Evolutionary conservation across 768 basidiomycete species (phyloP), one percentile per base, ranked within the genome.

Genomic region (Suillus hirtellus): DNA sequence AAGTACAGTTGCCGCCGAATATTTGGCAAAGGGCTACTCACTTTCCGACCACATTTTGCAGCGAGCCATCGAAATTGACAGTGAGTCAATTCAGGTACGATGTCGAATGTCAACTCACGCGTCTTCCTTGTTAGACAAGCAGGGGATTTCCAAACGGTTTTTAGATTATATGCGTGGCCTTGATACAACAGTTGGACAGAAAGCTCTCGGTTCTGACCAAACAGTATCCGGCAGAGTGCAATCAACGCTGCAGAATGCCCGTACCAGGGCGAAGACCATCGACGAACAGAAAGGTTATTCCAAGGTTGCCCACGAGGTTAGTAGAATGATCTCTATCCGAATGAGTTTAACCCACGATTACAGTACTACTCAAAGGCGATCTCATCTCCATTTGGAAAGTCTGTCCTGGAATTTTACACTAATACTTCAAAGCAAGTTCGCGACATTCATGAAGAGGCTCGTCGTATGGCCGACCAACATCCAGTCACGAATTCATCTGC

Each of bases 381-480:
- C 24, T 59, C 82, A n/a, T 93, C 92, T 44, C 84, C 90, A 1
- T 75, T 89, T 27, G 95, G 95, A 12, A 84, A 88, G 78, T 88
- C 85, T 70, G 92, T 97, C 63, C 76, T 79, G 35, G 70, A 77
- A 1, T 98, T 97, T 80, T 98, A 97, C 80, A 96, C 96, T 15
- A 77, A 78, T 50, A 96, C 94, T 9, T 82, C 88, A 21, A 98
- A 97, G 79, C 92, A 96, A 75, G 88, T 93, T 34, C 70, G 84
- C 21, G 95, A 98, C 72, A 95, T 98, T 55, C 95, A 97, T 72
- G 93, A 95, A 71, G 96, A 98, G 76, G 96, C 96, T 2, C 80
- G 82, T 64, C 86, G 96, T 37, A 93, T 98, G 70, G 86, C 88
- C 34, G 83, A 82, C 34, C 75, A 80, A 61, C 59, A 64, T 0